A percentile compares a stretch with the other conserved stretches of the same genome.
These are phyloP conservation scores for Mariannaea sp. DNA, from an alignment of 2,329 filamentous ascomycete genomes.

Conservation along the genomic window DNA sequence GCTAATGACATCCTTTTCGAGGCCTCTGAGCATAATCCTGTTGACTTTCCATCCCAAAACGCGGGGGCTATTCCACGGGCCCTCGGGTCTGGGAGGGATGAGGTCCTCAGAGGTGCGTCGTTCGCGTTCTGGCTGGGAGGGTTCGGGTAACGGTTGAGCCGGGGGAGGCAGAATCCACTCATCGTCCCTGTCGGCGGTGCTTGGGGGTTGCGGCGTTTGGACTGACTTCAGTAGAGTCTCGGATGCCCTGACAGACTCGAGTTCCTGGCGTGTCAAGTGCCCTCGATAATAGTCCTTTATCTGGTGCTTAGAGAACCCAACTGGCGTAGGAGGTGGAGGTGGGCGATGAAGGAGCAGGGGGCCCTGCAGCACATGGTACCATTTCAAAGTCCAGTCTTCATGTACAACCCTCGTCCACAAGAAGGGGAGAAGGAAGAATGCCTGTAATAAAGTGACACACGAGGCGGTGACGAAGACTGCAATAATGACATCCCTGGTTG, in stretches of 20 bases:
- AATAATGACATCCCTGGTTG: conserved; percentile 33
- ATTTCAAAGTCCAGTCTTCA: conserved; percentile 57
- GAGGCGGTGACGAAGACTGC: conserved; percentile 51
- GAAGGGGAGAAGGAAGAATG: conserved; percentile 57
- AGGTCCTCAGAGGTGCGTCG: conserved; percentile 28
- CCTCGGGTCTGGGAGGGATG: conserved; percentile 42
- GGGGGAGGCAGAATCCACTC: conserved; percentile 42
- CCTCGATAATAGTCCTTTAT: conserved; percentile 57
- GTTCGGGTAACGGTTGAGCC: conserved; percentile 28
- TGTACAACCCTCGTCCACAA: conserved; percentile 55
- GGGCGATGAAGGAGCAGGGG: conserved; percentile 51
- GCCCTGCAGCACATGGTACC: conserved; percentile 54
- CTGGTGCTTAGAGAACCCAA: conserved; percentile 48
- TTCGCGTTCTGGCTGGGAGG: conserved; percentile 16
- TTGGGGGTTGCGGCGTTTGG: conserved; percentile 32
- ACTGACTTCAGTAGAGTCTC: conserved; percentile 44
- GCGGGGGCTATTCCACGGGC: conserved; percentile 47
- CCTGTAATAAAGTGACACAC: conserved; percentile 48
- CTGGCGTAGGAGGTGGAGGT: conserved; percentile 42
- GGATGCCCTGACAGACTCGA: conserved; percentile 44
- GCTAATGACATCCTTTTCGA: conserved; percentile 54
- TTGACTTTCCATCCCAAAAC: conserved; percentile 50
- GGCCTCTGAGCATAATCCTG: conserved; percentile 50
- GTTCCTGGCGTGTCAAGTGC: conserved; percentile 52
- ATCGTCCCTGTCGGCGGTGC: conserved; percentile 39